Evolutionary conservation across 257 asterid genomes (phyloP).

Genomic region (Salvia rosmarinus): DNA sequence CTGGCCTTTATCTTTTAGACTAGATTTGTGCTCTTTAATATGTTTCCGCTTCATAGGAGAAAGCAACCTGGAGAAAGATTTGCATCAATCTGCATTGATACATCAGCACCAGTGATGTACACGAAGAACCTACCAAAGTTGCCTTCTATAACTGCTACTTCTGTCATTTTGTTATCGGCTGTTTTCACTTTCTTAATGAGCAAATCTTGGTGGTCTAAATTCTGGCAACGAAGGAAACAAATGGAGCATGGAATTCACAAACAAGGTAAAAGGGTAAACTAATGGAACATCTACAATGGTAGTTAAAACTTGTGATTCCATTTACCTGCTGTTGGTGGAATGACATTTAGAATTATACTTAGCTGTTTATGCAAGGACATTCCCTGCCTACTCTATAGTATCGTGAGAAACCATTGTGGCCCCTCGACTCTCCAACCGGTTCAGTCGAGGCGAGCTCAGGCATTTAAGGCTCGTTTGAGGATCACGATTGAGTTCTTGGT

Average conservation of each 20-base stretch:
- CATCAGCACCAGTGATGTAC: conserved; percentile 45
- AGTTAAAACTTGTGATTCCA: background rate
- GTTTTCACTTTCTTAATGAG: conserved; percentile 41
- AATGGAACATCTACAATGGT: background rate
- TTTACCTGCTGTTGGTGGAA: background rate
- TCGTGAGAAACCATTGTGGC: background rate
- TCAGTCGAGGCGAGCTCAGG: background rate
- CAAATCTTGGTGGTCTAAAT: conserved; percentile 42
- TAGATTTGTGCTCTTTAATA: background rate
- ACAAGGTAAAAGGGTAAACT: conserved; percentile 37
- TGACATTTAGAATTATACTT: background rate
- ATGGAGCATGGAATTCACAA: conserved; percentile 28
- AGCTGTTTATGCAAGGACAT: background rate
- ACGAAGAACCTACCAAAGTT: conserved; percentile 37
- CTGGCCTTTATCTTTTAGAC: background rate
- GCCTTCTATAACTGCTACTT: conserved; percentile 45
- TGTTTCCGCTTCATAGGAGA: conserved; percentile 50
- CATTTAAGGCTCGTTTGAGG: background rate
- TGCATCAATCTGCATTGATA: conserved; percentile 65
- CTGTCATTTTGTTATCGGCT: conserved; percentile 46
- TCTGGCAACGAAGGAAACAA: conserved; percentile 33
- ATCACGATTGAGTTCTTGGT: background rate
- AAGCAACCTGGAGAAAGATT: conserved; percentile 66
- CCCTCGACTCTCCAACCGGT: background rate
- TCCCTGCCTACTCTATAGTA: conserved; percentile 3